Base-by-base conservation (phyloP, 2,329 filamentous ascomycete genomes). In the Pseudogymnoascus sp. region DNA sequence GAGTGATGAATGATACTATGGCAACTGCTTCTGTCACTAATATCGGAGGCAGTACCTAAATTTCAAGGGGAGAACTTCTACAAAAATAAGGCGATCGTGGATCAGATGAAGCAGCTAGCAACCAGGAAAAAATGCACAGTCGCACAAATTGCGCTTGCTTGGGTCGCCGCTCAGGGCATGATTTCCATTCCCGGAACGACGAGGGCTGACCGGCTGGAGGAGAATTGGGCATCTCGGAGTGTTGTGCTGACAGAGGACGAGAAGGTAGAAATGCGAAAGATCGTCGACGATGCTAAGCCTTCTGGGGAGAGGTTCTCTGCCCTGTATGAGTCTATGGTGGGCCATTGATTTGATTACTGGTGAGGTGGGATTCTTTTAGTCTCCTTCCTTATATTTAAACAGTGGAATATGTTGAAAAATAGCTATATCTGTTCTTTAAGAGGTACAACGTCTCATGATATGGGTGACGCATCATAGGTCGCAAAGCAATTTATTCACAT, bases 121-220 rank as follows among this genome's bases (percentile, higher is more conserved):
- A 63, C 70, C 64, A 73, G 72, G 67, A 81, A 82, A 69, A 76
- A 76, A 0, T 78, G 75, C 63, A 82, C 81, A 0, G 66, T 78
- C 1, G 75, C 76, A 0, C 84, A 87, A 73, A 73, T 87, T 23
- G 82, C 81, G 1, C 69, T 88, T 28, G 81, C 80, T 1, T 88
- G 84, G 84, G 72, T 85, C 37, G 71, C 79, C 56, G 73, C 75
- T 23, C 79, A 82, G 64, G 81, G 80, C 1, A 73, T 78, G 69
- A 78, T 81, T 64, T 70, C 78, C 0, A 81, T 81, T 59, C 78
- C 79, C 0, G 79, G 79, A 1, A 79, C 77, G 0, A 79, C 77
- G 0, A 79, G 78, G 65, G 63, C 72, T 0, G 59, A 64, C 3
- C 72, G 78, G 0, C 59, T 78, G 5, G 75, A 77, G 56, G 74